Base-by-base conservation (phyloP, 257 asterid species). In the Solanum tacnaense region DNA sequence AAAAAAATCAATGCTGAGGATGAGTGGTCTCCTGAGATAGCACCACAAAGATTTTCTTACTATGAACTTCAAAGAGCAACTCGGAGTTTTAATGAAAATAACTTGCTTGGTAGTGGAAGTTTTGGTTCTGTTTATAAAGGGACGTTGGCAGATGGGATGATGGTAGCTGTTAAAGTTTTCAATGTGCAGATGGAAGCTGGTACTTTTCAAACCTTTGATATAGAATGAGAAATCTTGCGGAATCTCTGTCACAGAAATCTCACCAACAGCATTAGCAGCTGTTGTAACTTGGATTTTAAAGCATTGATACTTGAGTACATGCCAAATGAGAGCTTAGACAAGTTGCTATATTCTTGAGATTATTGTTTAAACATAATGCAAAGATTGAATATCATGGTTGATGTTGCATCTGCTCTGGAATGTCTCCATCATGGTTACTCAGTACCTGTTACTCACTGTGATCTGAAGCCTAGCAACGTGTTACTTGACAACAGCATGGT, bases 211-310 rank as follows among this genome's bases (percentile, higher is more conserved):
- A 34, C 81, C 16, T 73, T 73, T 34, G 81, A 18, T 34, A 73
- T 27, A 34, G 81, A 73, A 73, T 73, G 46, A 34, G 81, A 73
- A 34, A 21, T 73, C 16, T 73, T 73, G 15, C 13, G 81, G 27
- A 73, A 73, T 73, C 85, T 91, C 82, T 91, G 90, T 16, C 93
- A 91, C 15, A 84, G 90, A 58, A 89, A 91, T 71, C 87, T 91
- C 2, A 87, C 83, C 3, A 89, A 86, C 49, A 90, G 90, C 73
- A 87, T 90, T 10, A 67, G 90, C 38, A 75, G 81, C 31, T 90
- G 92, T 86, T 88, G 91, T 3, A 91, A 20, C 38, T 5, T 35
- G 38, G 38, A 35, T 34, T 34, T 34, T 34, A 34, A 34, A 34
- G 36, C 36, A 34, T 11, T 89, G 15, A 71, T 91, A 34, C 88